These are phyloP conservation scores for Phalaenopsis aphrodite DNA, from an alignment of 106 monocot species.

Conservation along the genomic window DNA sequence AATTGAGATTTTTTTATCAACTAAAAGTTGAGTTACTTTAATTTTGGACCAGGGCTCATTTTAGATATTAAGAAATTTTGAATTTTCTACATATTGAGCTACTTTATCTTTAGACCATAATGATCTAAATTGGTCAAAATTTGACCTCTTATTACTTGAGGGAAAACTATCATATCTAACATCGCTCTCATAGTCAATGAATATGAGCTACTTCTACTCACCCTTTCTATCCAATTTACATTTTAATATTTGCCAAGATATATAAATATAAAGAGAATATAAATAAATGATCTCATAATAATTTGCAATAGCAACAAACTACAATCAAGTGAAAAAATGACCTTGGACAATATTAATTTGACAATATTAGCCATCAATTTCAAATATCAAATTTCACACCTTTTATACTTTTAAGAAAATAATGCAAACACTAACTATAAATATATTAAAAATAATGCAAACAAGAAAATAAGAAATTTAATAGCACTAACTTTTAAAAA, in stretches of 20 bases:
- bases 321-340: neutral
- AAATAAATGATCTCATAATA: neutral
- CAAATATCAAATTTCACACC: neutral
- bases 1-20: too few species aligned
- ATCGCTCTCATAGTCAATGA: too few species aligned
- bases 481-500: too few species aligned
- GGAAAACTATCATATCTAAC: neutral
- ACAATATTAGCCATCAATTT: neutral
- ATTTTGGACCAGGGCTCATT: neutral
- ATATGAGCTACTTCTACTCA: neutral
- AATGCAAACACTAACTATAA: too few species aligned
- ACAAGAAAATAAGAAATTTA: too few species aligned
- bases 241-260: neutral
- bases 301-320: neutral
- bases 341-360: neutral
- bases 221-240: neutral
- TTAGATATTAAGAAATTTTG: neutral
- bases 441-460: too few species aligned
- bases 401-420: too few species aligned
- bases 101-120: neutral
- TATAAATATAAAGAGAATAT: neutral
- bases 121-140: neutral
- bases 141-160: neutral
- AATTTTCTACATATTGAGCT: neutral
- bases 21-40: too few species aligned